Evolutionary conservation across 257 asterid genomes (phyloP).

Genomic region (Solanum acaule): DNA sequence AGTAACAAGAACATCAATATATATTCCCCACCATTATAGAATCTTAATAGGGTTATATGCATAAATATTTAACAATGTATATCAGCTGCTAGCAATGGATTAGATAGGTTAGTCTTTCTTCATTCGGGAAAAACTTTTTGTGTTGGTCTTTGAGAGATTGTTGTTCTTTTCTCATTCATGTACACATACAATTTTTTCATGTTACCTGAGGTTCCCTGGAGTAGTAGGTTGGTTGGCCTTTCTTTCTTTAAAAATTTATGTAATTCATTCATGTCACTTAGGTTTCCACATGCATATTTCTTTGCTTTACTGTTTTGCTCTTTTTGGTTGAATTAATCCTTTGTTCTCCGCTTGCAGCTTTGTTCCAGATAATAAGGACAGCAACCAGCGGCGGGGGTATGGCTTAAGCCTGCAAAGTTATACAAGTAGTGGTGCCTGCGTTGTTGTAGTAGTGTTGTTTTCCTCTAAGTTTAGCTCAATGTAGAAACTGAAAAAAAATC

Average conservation of each 20-base stretch:
- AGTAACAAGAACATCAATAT: neutral
- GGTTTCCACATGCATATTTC: neutral
- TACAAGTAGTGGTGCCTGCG: neutral
- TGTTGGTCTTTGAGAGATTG: neutral
- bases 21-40: neutral
- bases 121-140: neutral
- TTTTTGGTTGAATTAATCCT: neutral
- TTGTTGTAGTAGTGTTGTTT: constrained; percentile 1
- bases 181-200: neutral
- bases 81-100: neutral
- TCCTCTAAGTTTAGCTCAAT: constrained; percentile 1
- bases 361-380: constrained; percentile 90
- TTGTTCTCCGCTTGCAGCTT: constrained; percentile 33
- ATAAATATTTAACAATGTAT: neutral
- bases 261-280: neutral
- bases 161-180: neutral
- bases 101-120: neutral
- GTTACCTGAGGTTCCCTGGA: neutral
- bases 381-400: constrained; percentile 87
- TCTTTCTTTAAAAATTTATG: neutral
- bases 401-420: constrained; percentile 29
- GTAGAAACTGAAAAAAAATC: neutral
- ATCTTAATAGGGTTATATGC: neutral
- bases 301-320: neutral
- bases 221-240: neutral